Evolutionary conservation across 1,284 basidiomycete genomes (phyloP).

Genomic region (Malassezia nana): DNA sequence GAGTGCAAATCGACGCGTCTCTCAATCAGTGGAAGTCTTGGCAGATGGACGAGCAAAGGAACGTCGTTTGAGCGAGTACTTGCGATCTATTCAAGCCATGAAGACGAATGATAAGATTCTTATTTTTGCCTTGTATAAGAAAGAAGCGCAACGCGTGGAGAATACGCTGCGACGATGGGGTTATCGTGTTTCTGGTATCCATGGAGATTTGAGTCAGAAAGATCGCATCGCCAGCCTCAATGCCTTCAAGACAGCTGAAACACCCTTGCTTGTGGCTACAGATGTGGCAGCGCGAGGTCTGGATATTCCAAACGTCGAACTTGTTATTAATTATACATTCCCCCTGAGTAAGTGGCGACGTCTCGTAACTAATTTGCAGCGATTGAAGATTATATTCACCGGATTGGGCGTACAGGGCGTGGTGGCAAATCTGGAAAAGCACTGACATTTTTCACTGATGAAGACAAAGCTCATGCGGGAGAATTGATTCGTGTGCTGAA

Average conservation of each 20-base stretch:
- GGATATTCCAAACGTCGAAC: conserved; percentile 90
- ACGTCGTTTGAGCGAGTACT: conserved; percentile 51
- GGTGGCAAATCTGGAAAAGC: conserved; percentile 83
- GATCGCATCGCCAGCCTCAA: conserved; percentile 78
- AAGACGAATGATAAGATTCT: conserved; percentile 62
- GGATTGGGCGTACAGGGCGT: conserved; percentile 89
- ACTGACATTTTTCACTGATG: conserved; percentile 78
- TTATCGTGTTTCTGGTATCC: conserved; percentile 75
- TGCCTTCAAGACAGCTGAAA: conserved; percentile 75
- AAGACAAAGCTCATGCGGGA: conserved; percentile 66
- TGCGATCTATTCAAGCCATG: conserved; percentile 42
- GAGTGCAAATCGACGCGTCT: conserved; percentile 82
- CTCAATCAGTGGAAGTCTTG: conserved; percentile 71
- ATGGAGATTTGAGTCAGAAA: conserved; percentile 83
- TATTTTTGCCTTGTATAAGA: conserved; percentile 91
- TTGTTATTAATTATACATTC: conserved; percentile 70
- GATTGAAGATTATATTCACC: conserved; percentile 73
- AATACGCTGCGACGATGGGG: conserved; percentile 67
- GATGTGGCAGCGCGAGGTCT: conserved; percentile 93
- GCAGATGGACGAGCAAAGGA: conserved; percentile 80
- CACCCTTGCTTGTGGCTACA: conserved; percentile 81
- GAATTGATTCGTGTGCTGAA: conserved; percentile 83
- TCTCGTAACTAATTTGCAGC: not conserved
- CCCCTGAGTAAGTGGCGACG: conserved; percentile 60
- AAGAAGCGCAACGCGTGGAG: conserved; percentile 74